These are phyloP conservation scores for Kregervanrija delftensis DNA, from an alignment of 805 yeast species.

Conservation along the genomic window DNA sequence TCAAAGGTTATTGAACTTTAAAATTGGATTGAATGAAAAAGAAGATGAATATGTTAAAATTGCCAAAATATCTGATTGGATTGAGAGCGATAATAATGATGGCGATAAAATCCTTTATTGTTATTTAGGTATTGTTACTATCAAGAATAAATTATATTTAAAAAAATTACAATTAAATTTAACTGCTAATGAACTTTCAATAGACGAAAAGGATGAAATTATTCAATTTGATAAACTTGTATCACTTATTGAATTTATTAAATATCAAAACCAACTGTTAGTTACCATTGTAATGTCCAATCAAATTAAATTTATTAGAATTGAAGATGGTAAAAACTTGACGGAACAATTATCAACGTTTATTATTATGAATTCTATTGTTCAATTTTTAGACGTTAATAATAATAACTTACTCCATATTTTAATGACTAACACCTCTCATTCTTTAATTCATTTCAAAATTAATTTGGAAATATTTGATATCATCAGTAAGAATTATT, in stretches of 20 bases:
- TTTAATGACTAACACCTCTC: slow-evolving; percentile 8
- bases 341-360: neutral
- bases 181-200: neutral
- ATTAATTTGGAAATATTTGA: neutral
- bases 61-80: slow-evolving; percentile 11
- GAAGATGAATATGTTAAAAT: slow-evolving; percentile 10
- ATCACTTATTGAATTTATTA: slow-evolving; percentile 1
- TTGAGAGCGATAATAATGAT: neutral
- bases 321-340: no score
- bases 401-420: neutral
- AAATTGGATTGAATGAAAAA: neutral
- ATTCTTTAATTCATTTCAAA: slow-evolving; percentile 7
- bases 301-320: no score
- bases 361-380: slow-evolving; percentile 6
- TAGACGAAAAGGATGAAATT: neutral
- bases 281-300: no score
- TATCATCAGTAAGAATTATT: neutral
- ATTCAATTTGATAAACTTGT: neutral
- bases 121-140: slow-evolving; percentile 8
- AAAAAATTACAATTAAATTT: slow-evolving; percentile 1
- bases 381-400: slow-evolving; percentile 1
- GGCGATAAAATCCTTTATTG: neutral
- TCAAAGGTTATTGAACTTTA: slow-evolving; percentile 2
- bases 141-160: slow-evolving; percentile 6
- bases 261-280: neutral